Percentiles rank a stretch among this genome's conserved stretches.
phyloP scores from a whole-genome alignment of 306 rosid species.

The Vigna unguiculata region DNA sequence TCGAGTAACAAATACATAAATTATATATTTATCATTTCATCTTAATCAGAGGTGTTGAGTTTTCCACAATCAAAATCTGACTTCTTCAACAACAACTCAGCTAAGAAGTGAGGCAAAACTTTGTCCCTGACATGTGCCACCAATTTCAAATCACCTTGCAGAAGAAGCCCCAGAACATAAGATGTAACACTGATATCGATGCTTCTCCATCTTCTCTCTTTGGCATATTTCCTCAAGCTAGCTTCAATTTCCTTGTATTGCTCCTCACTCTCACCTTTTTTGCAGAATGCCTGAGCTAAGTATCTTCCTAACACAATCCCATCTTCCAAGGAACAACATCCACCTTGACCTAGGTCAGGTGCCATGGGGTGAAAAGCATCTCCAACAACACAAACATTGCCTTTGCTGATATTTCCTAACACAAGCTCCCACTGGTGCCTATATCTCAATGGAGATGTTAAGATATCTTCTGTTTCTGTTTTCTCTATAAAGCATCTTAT shows the following conservation, averaged over 20 bases:
- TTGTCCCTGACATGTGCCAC: conserved; percentile 57
- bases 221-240: conserved; percentile 60
- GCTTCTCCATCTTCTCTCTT: conserved; percentile 70
- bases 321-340: conserved; percentile 65
- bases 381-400: conserved; percentile 70
- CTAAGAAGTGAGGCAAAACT: conserved; percentile 47
- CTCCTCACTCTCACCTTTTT: conserved; percentile 37
- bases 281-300: conserved; percentile 54
- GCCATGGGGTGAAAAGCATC: conserved; percentile 71
- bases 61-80: conserved; percentile 69
- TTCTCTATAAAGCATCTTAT: conserved; percentile 46
- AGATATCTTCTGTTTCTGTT: conserved; percentile 44
- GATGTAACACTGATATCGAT: conserved; percentile 50
- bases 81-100: conserved; percentile 31
- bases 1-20: too few species aligned
- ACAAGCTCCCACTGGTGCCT: conserved; percentile 67
- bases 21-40: too few species aligned
- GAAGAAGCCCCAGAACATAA: conserved; percentile 55
- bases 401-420: conserved; percentile 61
- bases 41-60: conserved; percentile 9
- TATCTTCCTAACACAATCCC: conserved; percentile 67
- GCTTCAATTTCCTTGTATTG: conserved; percentile 49
- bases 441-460: conserved; percentile 50
- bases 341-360: conserved; percentile 70
- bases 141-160: conserved; percentile 50